Evolutionary conservation across 306 rosid genomes (phyloP).

Genomic region (Vigna trinervia): DNA sequence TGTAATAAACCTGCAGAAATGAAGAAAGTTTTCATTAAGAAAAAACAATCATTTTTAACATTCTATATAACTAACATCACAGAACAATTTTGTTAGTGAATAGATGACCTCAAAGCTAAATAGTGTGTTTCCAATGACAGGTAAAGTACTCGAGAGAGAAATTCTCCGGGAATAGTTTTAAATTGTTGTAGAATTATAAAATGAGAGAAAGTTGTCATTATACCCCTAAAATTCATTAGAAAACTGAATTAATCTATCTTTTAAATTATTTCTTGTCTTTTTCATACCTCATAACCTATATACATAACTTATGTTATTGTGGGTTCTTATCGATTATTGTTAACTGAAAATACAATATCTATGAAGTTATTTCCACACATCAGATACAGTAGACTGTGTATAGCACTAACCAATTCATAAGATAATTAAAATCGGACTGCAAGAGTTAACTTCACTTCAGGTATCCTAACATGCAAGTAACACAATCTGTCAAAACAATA

Average conservation of each 20-base stretch:
- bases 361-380: slow-evolving; percentile 23
- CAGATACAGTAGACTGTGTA: background rate
- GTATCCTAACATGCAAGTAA: slow-evolving; percentile 19
- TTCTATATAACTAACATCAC: slow-evolving; percentile 31
- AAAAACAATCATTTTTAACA: slow-evolving; percentile 28
- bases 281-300: slow-evolving; percentile 17
- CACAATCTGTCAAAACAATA: slow-evolving; percentile 26
- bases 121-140: slow-evolving; percentile 11
- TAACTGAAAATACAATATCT: background rate
- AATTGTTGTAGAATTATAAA: slow-evolving; percentile 27
- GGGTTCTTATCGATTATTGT: slow-evolving; percentile 6
- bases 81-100: slow-evolving; percentile 1
- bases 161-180: slow-evolving; percentile 22
- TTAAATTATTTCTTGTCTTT: background rate
- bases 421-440: background rate
- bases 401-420: slow-evolving; percentile 16
- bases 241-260: slow-evolving; percentile 16
- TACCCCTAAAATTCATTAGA: slow-evolving; percentile 7
- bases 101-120: slow-evolving; percentile 34
- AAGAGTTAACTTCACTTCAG: slow-evolving; percentile 27
- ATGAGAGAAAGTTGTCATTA: slow-evolving; percentile 20
- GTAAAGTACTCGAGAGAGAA: slow-evolving; percentile 31
- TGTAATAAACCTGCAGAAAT: slow-evolving; percentile 85
- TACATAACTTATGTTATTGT: slow-evolving; percentile 12
- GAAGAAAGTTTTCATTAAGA: slow-evolving; percentile 28